Base-by-base conservation (phyloP, 139 green algal genomes). In the Volvox africanus region DNA sequence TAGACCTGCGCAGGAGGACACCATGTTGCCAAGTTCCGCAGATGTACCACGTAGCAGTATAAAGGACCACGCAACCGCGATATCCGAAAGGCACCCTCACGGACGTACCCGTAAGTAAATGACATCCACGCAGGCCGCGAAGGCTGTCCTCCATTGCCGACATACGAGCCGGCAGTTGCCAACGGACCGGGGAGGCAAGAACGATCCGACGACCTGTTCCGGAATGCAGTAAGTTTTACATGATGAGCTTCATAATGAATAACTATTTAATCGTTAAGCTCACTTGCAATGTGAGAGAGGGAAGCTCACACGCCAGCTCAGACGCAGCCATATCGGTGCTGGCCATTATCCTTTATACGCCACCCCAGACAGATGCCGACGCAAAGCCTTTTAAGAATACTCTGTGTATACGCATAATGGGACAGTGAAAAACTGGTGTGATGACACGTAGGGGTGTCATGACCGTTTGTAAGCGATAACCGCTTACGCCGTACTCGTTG, bases 101-200 rank as follows among this genome's bases (percentile, higher is more conserved):
- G 44, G 44, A 37, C 81, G 61, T 2, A 89, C 84, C 84, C 80
- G 84, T 1, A 89, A 9, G 26, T 24, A 19, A 17, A 89, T 26
- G 71, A 33, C n/a, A 12, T 61, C 19, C 0, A 90, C 30, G 86
- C 50, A 30, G 50, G 3, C 86, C 0, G 86, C 36, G 22, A 84
- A 83, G 9, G 20, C 50, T 2, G 2, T 9, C 16, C 86, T 30
- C 86, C 86, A 90, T 22, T 84, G 50, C 30, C 71, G 18, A 55
- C 50, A 90, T 6, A 90, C 86, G 14, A 83, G 73, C 2, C 86
- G 44, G 86, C 86, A 90, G 11, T 19, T 20, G 19, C 69, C 86
- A n/a, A 62, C n/a, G 6, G 69, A 36, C 11, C 85, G 69, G 26
- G 19, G 44, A 2, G 85, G 69, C 30, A 89, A 50, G 85, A 73